Evolutionary conservation across 179 eudicot genomes (phyloP).

Genomic region (Camellia oleifera): DNA sequence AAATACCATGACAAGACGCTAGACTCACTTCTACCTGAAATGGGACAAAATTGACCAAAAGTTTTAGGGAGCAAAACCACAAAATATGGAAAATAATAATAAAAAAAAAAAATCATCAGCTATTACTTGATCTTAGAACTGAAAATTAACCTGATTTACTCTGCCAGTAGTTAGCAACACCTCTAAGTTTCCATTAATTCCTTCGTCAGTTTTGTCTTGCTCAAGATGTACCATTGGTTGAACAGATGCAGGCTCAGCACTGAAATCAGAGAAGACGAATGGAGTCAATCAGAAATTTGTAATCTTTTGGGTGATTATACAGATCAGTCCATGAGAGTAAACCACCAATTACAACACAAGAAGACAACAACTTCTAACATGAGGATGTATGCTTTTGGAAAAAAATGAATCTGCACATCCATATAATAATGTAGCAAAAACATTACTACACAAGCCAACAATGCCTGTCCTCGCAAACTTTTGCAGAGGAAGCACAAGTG

Average conservation of each 20-base stretch:
- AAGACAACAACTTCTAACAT: not conserved
- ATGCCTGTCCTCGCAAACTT: not conserved
- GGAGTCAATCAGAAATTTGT: constrained; percentile 6
- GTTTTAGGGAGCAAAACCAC: not conserved
- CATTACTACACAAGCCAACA: not conserved
- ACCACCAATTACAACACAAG: not conserved
- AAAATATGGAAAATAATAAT: too few relatives aligned
- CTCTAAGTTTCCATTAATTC: constrained; percentile 27
- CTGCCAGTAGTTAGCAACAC: constrained; percentile 25
- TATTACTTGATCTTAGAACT: not conserved
- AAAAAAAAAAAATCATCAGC: too few relatives aligned
- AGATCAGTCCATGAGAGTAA: not conserved
- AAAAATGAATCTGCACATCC: not conserved
- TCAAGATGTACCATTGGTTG: constrained; percentile 37
- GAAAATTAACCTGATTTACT: constrained; percentile 28
- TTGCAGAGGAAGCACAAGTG: not conserved
- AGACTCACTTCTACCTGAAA: not conserved
- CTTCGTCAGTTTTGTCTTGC: constrained; percentile 43
- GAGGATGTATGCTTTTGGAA: not conserved
- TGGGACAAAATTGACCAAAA: not conserved
- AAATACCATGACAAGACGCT: not conserved
- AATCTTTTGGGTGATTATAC: not conserved
- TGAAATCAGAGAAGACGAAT: constrained; percentile 18
- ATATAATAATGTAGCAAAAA: not conserved
- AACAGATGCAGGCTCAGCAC: too few relatives aligned